A percentile compares a stretch with the other conserved stretches of the same genome.
Evolutionary conservation across 2,329 filamentous ascomycete species (phyloP).

Genomic region (Coniochaeta pulveracea): DNA sequence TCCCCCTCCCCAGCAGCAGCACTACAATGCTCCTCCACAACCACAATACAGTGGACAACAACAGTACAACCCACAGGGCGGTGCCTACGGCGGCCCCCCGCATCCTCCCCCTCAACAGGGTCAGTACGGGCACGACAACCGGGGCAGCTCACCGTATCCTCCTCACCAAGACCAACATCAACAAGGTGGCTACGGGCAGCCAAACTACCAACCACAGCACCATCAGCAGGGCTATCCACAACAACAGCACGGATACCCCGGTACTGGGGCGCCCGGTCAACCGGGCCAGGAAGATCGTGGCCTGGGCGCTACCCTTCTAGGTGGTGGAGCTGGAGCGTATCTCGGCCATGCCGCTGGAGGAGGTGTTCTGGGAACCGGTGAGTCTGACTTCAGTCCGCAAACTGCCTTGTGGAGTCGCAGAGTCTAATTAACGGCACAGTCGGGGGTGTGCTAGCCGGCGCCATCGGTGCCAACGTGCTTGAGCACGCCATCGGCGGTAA

Average conservation of each 20-base stretch:
- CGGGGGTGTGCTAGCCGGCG: slow-evolving; percentile 3
- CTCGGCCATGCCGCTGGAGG: slow-evolving; percentile 5
- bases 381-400: too few species aligned
- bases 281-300: slow-evolving; percentile 5
- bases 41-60: slow-evolving; percentile 4
- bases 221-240: background rate
- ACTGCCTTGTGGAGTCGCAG: too few species aligned
- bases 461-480: slow-evolving; percentile 3
- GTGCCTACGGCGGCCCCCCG: background rate
- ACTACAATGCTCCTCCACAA: slow-evolving; percentile 3
- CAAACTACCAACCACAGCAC: too few species aligned
- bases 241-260: background rate
- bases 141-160: slow-evolving; percentile 2
- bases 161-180: background rate
- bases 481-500: slow-evolving; percentile 4
- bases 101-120: slow-evolving; percentile 3
- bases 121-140: slow-evolving; percentile 1
- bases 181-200: background rate
- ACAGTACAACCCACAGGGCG: background rate
- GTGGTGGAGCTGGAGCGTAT: slow-evolving; percentile 4
- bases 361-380: background rate
- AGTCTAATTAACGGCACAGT: too few species aligned
- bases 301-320: slow-evolving; percentile 18
- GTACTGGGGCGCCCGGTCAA: background rate
- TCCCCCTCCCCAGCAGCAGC: slow-evolving; percentile 5